Conservation (phyloP, 1,139 yeast species). For the Geotrichum klebahnii region DNA sequence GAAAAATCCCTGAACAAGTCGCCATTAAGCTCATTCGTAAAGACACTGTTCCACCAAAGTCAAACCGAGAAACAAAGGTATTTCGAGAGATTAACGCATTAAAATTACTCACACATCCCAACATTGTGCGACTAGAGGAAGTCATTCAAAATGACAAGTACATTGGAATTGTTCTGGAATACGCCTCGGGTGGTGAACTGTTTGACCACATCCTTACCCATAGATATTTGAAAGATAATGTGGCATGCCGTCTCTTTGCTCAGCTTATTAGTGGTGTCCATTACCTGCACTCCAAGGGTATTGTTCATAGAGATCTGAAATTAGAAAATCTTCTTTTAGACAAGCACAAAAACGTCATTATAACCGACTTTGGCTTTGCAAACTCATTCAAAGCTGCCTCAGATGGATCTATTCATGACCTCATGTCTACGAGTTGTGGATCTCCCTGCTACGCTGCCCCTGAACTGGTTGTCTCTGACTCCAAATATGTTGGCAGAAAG, state of each 20-base stretch:
- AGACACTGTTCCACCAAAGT: constrained; percentile 73
- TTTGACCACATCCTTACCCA: constrained; percentile 88
- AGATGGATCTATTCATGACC: constrained; percentile 45
- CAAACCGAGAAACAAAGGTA: constrained; percentile 81
- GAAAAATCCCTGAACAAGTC: constrained; percentile 41
- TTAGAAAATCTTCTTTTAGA: constrained; percentile 67
- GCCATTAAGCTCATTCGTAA: constrained; percentile 89
- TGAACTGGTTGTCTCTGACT: constrained; percentile 81
- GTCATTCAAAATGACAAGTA: constrained; percentile 91
- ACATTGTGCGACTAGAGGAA: constrained; percentile 85
- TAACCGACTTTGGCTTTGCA: constrained; percentile 87
- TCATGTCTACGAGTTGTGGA: constrained; percentile 95
- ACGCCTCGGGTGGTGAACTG: constrained; percentile 95
- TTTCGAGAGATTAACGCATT: constrained; percentile 91
- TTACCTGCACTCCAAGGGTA: constrained; percentile 79
- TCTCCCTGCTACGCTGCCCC: constrained; percentile 99
- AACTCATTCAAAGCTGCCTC: constrained; percentile 57
- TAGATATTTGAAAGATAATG: constrained; percentile 71
- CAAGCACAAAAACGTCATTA: constrained; percentile 72
- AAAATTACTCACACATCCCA: constrained; percentile 83
- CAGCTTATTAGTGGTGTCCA: constrained; percentile 91
- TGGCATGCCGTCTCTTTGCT: constrained; percentile 84
- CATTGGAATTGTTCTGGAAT: constrained; percentile 92
- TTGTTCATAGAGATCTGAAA: constrained; percentile 77
- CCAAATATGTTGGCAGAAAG: constrained; percentile 87